A percentile compares a stretch with the other conserved stretches of the same genome.
phyloP scores from a whole-genome alignment of 2,329 filamentous ascomycete genomes.

The Calonectria hongkongensis region DNA sequence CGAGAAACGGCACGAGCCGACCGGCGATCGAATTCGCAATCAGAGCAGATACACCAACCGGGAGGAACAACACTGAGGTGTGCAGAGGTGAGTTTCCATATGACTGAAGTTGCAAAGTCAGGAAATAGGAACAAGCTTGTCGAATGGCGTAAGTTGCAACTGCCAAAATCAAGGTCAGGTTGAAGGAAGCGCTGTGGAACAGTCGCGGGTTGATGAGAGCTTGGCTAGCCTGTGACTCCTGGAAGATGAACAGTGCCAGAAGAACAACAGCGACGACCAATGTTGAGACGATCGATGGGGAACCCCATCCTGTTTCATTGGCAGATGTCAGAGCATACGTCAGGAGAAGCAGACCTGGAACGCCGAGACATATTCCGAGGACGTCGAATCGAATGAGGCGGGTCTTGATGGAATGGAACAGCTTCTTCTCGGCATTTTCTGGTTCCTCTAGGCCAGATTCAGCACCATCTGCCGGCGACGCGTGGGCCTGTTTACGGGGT shows the following conservation, averaged over 20 bases:
- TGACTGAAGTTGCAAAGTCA: slow-evolving; percentile 10
- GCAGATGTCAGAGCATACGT: slow-evolving; percentile 10
- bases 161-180: slow-evolving; percentile 1
- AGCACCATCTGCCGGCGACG: background rate
- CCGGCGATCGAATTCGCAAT: slow-evolving; percentile 13
- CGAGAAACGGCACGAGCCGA: slow-evolving; percentile 1
- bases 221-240: slow-evolving; percentile 9
- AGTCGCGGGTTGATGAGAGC: slow-evolving; percentile 12
- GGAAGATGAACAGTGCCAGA: background rate
- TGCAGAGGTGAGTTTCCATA: slow-evolving; percentile 9
- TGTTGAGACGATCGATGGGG: slow-evolving; percentile 1
- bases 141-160: slow-evolving; percentile 16
- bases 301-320: slow-evolving; percentile 9
- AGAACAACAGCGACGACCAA: slow-evolving; percentile 9
- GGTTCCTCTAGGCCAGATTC: background rate
- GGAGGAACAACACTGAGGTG: slow-evolving; percentile 2
- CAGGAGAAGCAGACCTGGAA: background rate
- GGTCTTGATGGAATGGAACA: slow-evolving; percentile 6
- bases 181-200: slow-evolving; percentile 11
- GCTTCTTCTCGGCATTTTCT: background rate
- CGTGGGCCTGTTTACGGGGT: background rate
- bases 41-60: slow-evolving; percentile 3
- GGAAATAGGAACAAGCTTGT: slow-evolving; percentile 12
- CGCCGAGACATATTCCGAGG: slow-evolving; percentile 10
- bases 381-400: slow-evolving; percentile 8